Conservation (phyloP, 495 filamentous ascomycete species). For the Halenospora varia region DNA sequence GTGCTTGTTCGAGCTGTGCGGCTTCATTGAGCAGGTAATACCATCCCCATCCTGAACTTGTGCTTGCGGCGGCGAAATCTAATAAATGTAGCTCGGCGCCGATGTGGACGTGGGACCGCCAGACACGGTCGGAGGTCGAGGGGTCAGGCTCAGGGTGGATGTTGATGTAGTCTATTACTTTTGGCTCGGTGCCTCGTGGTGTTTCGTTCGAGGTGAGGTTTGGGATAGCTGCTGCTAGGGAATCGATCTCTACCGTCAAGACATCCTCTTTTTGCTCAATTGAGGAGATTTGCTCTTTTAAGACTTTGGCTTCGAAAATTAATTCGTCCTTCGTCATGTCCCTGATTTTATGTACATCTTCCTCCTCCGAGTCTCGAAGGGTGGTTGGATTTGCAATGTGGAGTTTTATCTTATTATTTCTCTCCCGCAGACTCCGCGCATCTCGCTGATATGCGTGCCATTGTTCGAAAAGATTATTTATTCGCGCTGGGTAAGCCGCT, state of each 20-base stretch:
- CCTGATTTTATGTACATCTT: slow-evolving; percentile 25
- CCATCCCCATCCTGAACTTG: slow-evolving; percentile 91
- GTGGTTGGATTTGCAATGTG: slow-evolving; percentile 41
- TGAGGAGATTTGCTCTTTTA: slow-evolving; percentile 62
- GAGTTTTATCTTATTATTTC: slow-evolving; percentile 49
- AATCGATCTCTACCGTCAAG: slow-evolving; percentile 63
- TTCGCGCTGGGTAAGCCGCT: slow-evolving; percentile 59
- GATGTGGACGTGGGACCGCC: slow-evolving; percentile 76
- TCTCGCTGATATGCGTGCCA: slow-evolving; percentile 52
- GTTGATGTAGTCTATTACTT: slow-evolving; percentile 68
- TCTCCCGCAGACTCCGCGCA: slow-evolving; percentile 51
- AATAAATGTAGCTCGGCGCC: slow-evolving; percentile 74
- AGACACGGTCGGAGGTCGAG: slow-evolving; percentile 44
- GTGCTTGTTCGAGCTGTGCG: slow-evolving; percentile 85
- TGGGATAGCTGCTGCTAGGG: slow-evolving; percentile 74
- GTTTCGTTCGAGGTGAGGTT: slow-evolving; percentile 78
- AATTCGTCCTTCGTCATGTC: slow-evolving; percentile 39
- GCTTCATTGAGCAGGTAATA: slow-evolving; percentile 90
- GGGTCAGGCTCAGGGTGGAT: slow-evolving; percentile 56
- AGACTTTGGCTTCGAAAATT: slow-evolving; percentile 58
- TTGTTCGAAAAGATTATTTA: slow-evolving; percentile 65
- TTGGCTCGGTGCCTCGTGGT: slow-evolving; percentile 61
- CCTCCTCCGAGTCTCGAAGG: slow-evolving; percentile 32
- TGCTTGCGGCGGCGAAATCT: slow-evolving; percentile 77
- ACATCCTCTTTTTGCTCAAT: slow-evolving; percentile 56